Base-by-base conservation (phyloP, 2,329 filamentous ascomycete genomes). In the Calonectria pseudoreteaudii region DNA sequence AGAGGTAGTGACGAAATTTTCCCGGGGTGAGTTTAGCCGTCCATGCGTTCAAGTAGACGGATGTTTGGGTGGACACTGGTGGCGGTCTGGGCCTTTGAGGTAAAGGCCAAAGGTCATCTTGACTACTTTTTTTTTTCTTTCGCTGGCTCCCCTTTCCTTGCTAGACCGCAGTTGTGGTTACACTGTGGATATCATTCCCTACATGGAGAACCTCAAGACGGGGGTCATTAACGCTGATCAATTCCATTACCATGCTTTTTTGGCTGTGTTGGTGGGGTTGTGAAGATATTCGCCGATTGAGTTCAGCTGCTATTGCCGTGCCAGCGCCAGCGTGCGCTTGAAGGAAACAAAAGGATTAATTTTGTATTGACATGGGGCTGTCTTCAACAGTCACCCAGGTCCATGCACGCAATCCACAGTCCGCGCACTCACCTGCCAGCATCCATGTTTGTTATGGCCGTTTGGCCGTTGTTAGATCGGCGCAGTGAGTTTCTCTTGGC, bases 281-380 rank as follows among this genome's bases (percentile, higher is more conserved):
- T 14, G 14, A 23, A 31, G 56, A 62, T 62, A 36, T 62, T 41
- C 23, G 23, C 34, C 56, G 56, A 62, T 62, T 62, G 36, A 62
- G 56, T 62, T 62, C 56, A 41, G 36, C 26, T 56, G 65, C 20
- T 36, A 67, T 56, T 56, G 16, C 56, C n/a, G n/a, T 41, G 56
- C 36, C 31, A 68, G 66, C 38, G 66, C 38, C 52, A 47, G 36
- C 49, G 52, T 53, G 66, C 52, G 52, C 66, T 56, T 28, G n/a
- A 56, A 49, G 52, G 38, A 53, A 56, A 58, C 50, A 56, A 28
- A 41, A 52, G 38, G 38, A 58, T 60, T 68, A 58, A 65, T 44
- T 65, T 65, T 62, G 56, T 52, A 58, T 31, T n/a, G 66, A 68
- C 66, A 68, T 58, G 66, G 66, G 66, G 66, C 16, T 31, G 28